Conservation (phyloP, 768 basidiomycete species). For the Naganishia vishniacii region DNA sequence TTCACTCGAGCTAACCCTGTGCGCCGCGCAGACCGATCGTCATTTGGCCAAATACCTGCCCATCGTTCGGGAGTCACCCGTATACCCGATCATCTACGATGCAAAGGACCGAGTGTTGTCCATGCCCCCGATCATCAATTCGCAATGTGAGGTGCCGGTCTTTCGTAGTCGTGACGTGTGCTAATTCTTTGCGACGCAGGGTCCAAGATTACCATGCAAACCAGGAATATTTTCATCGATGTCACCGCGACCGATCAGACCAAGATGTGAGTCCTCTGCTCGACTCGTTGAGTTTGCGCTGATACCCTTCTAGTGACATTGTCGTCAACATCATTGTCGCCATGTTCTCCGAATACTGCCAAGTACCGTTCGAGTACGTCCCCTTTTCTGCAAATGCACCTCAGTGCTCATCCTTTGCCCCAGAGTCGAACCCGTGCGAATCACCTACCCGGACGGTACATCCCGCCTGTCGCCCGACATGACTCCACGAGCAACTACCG, state of each 20-base stretch:
- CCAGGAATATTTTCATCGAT: conserved; percentile 91
- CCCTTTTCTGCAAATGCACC: not conserved
- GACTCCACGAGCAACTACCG: conserved; percentile 62
- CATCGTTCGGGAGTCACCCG: conserved; percentile 89
- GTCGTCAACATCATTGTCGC: conserved; percentile 89
- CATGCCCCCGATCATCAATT: conserved; percentile 79
- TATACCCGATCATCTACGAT: conserved; percentile 98
- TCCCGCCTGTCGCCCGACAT: conserved; percentile 74
- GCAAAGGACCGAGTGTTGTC: conserved; percentile 77
- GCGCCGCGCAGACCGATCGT: conserved; percentile 68
- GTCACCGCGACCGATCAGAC: conserved; percentile 94
- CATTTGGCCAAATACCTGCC: conserved; percentile 81
- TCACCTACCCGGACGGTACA: conserved; percentile 72
- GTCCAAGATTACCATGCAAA: conserved; percentile 92
- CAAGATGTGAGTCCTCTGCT: conserved; percentile 58
- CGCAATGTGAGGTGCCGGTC: conserved; percentile 38
- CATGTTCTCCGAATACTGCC: conserved; percentile 98
- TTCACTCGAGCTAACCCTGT: not conserved
- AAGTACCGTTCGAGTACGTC: conserved; percentile 81
- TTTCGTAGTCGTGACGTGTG: not conserved
- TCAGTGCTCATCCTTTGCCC: not conserved
- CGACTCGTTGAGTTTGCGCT: not conserved
- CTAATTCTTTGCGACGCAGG: conserved; percentile 43
- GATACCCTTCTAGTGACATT: conserved; percentile 55
- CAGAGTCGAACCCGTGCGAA: conserved; percentile 88